Evolutionary conservation across 768 basidiomycete genomes (phyloP).

Genomic region (Leccinum longicurvipes): DNA sequence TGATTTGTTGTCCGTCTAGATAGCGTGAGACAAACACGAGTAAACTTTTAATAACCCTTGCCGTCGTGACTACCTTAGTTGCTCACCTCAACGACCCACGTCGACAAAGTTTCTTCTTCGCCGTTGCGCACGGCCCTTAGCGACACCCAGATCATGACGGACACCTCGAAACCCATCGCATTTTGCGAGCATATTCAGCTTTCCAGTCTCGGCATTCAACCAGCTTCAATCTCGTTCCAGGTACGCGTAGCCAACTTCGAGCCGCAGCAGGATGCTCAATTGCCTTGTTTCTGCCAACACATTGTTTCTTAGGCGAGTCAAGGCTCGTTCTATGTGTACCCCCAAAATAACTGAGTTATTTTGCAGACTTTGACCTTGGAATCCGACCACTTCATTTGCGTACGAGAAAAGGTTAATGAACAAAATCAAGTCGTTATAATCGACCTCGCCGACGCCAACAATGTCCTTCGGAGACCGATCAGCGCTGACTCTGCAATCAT

Average conservation of each 20-base stretch:
- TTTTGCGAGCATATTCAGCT: conserved; percentile 93
- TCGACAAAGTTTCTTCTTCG: conserved; percentile 14
- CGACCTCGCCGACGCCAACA: conserved; percentile 95
- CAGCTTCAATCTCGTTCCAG: conserved; percentile 96
- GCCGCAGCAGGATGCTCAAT: conserved; percentile 15
- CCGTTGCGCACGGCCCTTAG: conserved; percentile 13
- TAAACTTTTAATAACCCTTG: conserved; percentile 28
- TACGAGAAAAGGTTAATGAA: conserved; percentile 92
- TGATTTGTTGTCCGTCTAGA: neutral
- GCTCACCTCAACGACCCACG: conserved; percentile 24
- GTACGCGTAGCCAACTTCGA: conserved; percentile 46
- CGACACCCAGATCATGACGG: conserved; percentile 27
- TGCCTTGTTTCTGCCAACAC: neutral
- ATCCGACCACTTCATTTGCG: conserved; percentile 97
- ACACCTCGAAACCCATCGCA: conserved; percentile 66
- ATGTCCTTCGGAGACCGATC: conserved; percentile 93
- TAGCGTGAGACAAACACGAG: conserved; percentile 29
- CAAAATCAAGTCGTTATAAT: conserved; percentile 99
- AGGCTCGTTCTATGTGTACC: neutral
- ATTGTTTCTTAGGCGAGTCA: conserved; percentile 20
- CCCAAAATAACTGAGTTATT: conserved; percentile 1
- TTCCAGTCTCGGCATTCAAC: conserved; percentile 93
- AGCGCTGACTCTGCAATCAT: conserved; percentile 99
- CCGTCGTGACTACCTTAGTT: conserved; percentile 6
- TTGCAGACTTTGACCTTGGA: conserved; percentile 89